Evolutionary conservation across 139 green algal species (phyloP), one percentile per base, ranked within the genome.

Genomic region (Raphidocelis subcapitata): DNA sequence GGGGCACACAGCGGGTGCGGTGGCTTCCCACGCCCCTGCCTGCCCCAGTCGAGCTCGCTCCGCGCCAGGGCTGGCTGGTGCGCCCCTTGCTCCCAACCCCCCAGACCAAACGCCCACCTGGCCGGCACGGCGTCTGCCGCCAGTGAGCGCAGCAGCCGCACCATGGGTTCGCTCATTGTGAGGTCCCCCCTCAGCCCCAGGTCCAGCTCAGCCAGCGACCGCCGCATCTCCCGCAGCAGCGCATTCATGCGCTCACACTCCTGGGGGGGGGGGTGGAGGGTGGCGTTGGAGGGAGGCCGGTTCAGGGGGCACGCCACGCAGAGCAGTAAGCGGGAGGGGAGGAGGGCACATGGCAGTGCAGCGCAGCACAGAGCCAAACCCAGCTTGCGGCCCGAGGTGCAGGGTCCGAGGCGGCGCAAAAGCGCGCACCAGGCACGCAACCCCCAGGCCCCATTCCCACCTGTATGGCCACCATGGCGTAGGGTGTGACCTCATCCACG

Each of bases 101-200:
- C n/a, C n/a, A n/a, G n/a, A n/a, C n/a, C n/a, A n/a, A n/a, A n/a
- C n/a, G n/a, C n/a, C n/a, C n/a, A n/a, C n/a, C n/a, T n/a, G n/a
- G 54, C 75, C n/a, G 88, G 89, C 67, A 95, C 89, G 12, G 64
- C 36, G 63, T 95, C 89, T 2, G 70, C 84, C 10, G 90, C 89
- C 31, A 97, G 74, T 1, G 86, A 74, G 62, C 80, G 79, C 86
- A 94, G 92, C 47, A 96, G 80, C 36, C 83, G 74, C 81, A 95
- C 91, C 92, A 97, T 96, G 14, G 92, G 81, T 67, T 93, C 93
- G 1, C 73, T 92, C 84, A 97, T 96, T 5, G 92, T 95, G 44
- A 98, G 86, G 84, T 98, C 90, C 31, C 93, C 93, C 77, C 94
- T 94, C 32, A 97, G 87, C n/a, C 92, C 93, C 37, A 97, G 87